Evolutionary conservation across 2,329 filamentous ascomycete species (phyloP), one percentile per base, ranked within the genome.

Genomic region (Trichoderma sp.): DNA sequence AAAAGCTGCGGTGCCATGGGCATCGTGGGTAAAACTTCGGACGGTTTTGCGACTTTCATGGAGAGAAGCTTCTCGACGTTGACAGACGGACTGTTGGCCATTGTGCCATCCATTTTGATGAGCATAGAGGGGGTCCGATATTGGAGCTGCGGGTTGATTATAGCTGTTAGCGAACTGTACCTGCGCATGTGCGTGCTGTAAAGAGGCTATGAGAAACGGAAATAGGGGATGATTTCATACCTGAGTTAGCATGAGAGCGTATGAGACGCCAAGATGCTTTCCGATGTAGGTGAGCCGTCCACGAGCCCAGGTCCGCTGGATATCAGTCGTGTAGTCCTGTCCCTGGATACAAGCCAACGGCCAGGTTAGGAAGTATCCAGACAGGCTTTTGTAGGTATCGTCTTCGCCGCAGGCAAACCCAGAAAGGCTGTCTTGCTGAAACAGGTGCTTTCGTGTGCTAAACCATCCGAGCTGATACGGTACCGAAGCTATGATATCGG

Each of bases 401-500:
- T 88, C 85, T 23, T 86, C 81, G 23, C 85, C 86, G 74, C 84
- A 87, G 1, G 81, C 83, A 75, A 87, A 88, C 3, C 81, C 80
- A 2, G 82, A 82, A 28, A 87, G 76, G 53, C 83, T 82, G 53
- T 80, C 78, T 20, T 78, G 78, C 55, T 81, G 77, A 12, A 83
- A 78, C 15, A 85, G 76, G 43, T 85, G 80, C 59, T 79, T 81
- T 71, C 82, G 80, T 68, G 82, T 84, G 15, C 84, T 79, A 70
- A 87, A 86, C 87, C 88, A 90, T 53, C 88, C 88, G 2, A 91
- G 82, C 76, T 88, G 85, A 74, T 86, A 91, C 0, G 89, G 89
- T n/a, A 90, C 85, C 2, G 85, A 87, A 1, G 88, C 87, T 68
- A 91, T 84, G 47, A 91, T 86, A 74, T 90, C 88, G 3, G 84